Conservation (phyloP, 305 asterid species). For the Caryopteris hybrid region DNA sequence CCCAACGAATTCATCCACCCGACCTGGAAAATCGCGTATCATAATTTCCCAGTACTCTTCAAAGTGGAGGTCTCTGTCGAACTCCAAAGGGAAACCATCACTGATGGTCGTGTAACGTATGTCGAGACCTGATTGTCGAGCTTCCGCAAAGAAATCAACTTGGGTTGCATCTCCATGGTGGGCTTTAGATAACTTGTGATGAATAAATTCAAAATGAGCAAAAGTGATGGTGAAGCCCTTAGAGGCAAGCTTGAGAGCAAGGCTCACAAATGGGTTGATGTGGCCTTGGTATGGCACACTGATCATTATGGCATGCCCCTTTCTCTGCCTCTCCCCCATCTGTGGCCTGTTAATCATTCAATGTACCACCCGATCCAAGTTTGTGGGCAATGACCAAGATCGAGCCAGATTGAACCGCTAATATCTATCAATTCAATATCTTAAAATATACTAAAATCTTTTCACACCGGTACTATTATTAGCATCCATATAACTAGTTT, state of each 20-base stretch:
- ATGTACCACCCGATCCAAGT: no score
- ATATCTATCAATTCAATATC: no score
- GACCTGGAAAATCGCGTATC: slow-evolving; percentile 28
- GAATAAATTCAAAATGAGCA: not conserved
- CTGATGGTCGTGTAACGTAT: slow-evolving; percentile 37
- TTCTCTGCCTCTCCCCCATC: not conserved
- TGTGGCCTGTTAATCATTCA: no score
- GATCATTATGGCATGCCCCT: not conserved
- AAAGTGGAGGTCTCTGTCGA: slow-evolving; percentile 34
- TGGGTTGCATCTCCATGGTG: no score
- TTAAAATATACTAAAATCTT: no score
- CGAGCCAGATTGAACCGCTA: no score
- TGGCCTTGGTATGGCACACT: not conserved
- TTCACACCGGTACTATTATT: no score
- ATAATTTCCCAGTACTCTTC: slow-evolving; percentile 29
- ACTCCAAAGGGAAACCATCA: slow-evolving; percentile 42
- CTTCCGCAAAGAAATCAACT: slow-evolving; percentile 28
- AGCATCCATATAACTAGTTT: no score
- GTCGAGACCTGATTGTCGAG: slow-evolving; percentile 38
- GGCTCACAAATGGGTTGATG: not conserved
- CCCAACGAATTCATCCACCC: slow-evolving; percentile 41
- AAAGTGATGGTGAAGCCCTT: not conserved
- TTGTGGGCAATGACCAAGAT: no score
- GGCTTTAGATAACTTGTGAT: not conserved
- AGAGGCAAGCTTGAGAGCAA: not conserved